Conservation (phyloP, 2,329 filamentous ascomycete species). For the Diplodia corticola region DNA sequence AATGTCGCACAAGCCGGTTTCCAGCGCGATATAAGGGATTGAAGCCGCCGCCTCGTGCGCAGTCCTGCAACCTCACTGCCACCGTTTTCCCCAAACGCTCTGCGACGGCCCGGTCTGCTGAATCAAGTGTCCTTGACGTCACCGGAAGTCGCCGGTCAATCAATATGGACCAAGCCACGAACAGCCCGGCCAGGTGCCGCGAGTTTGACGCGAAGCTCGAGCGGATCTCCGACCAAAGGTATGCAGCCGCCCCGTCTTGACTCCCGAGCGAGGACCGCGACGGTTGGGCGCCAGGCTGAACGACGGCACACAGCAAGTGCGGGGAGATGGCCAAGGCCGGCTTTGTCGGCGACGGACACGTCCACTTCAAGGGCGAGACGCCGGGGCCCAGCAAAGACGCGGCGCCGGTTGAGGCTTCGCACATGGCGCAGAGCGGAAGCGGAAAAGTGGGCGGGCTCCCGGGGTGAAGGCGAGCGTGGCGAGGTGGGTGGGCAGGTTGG, state of each 20-base stretch:
- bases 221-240: background rate
- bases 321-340: background rate
- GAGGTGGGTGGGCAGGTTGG: background rate
- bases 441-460: background rate
- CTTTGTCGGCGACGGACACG: slow-evolving; percentile 10
- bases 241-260: background rate
- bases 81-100: background rate
- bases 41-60: background rate
- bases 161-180: slow-evolving; percentile 3
- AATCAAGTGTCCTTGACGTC: background rate
- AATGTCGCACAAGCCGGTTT: background rate
- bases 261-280: background rate
- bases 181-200: background rate
- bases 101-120: background rate
- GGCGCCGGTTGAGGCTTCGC: background rate
- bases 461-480: background rate
- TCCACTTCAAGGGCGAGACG: slow-evolving; percentile 15
- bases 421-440: background rate
- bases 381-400: background rate
- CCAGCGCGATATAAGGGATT: slow-evolving; percentile 7
- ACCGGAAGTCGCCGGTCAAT: background rate
- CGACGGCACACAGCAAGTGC: background rate
- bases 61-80: background rate
- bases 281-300: background rate
- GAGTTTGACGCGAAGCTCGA: slow-evolving; percentile 6